A percentile compares a stretch with the other conserved stretches of the same genome.
Conservation (phyloP, 2,329 filamentous ascomycete genomes). For the Ustulina deusta region DNA sequence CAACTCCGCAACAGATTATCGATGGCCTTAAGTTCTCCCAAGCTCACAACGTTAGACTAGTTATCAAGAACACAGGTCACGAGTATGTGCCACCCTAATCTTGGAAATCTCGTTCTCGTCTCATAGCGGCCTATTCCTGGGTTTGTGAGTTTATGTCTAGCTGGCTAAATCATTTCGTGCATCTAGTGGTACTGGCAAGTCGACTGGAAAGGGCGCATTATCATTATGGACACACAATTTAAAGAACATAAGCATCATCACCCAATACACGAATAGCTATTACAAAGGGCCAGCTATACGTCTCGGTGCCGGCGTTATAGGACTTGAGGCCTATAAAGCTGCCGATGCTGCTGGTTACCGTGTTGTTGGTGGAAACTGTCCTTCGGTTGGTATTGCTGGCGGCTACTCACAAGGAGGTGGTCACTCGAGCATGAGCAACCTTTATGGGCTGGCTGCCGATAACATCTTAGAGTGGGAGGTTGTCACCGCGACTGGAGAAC, state of each 20-base stretch:
- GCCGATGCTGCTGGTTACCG: slow-evolving; percentile 19
- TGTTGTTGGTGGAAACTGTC: slow-evolving; percentile 25
- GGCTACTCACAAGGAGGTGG: slow-evolving; percentile 61
- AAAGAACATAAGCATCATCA: slow-evolving; percentile 53
- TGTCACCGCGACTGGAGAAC: slow-evolving; percentile 62
- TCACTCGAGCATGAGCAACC: slow-evolving; percentile 63
- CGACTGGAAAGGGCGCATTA: slow-evolving; percentile 63
- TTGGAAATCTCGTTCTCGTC: too few relatives aligned
- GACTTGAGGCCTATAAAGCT: slow-evolving; percentile 21
- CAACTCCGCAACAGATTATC: background rate
- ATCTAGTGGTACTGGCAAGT: slow-evolving; percentile 57
- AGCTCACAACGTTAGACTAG: background rate
- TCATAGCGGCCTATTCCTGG: too few relatives aligned
- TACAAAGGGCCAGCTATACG: slow-evolving; percentile 54
- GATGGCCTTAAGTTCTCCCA: background rate
- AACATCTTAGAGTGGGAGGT: slow-evolving; percentile 68
- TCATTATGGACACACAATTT: slow-evolving; percentile 61
- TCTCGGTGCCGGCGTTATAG: slow-evolving; percentile 32
- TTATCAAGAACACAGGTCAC: background rate
- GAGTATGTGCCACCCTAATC: background rate
- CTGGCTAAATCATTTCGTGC: too few relatives aligned
- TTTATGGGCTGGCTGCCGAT: slow-evolving; percentile 69
- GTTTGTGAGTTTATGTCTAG: too few relatives aligned
- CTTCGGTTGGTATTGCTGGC: slow-evolving; percentile 31
- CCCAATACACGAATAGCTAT: slow-evolving; percentile 40